These are phyloP conservation scores for Talaromyces rugulosus DNA, from an alignment of 2,329 filamentous ascomycete genomes.

Conservation along the genomic window DNA sequence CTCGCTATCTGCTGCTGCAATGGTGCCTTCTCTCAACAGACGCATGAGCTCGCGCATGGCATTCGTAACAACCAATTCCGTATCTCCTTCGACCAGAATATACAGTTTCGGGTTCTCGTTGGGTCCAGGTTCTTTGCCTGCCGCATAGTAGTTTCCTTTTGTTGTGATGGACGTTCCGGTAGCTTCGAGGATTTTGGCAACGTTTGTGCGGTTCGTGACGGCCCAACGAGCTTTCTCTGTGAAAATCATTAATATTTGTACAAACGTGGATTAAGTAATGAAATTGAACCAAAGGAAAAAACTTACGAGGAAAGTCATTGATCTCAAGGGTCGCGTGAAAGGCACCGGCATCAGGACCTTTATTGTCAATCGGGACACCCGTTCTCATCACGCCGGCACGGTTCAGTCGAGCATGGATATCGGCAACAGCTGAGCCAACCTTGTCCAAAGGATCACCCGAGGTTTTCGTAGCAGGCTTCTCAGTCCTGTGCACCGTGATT, in stretches of 20 bases:
- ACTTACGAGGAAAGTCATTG: slow-evolving; percentile 87
- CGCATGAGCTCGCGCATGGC: slow-evolving; percentile 88
- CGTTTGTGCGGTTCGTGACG: slow-evolving; percentile 96
- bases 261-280: neutral
- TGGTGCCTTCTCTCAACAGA: slow-evolving; percentile 81
- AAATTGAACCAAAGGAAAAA: slow-evolving; percentile 1
- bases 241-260: slow-evolving; percentile 9
- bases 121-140: slow-evolving; percentile 72
- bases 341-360: slow-evolving; percentile 91
- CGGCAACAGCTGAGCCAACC: slow-evolving; percentile 83
- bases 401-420: slow-evolving; percentile 85
- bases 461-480: slow-evolving; percentile 47
- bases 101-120: slow-evolving; percentile 89
- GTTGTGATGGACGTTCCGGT: slow-evolving; percentile 96
- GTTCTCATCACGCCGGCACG: slow-evolving; percentile 84
- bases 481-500: slow-evolving; percentile 69
- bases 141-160: slow-evolving; percentile 84
- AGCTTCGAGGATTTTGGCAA: slow-evolving; percentile 93
- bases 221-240: slow-evolving; percentile 91
- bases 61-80: slow-evolving; percentile 83
- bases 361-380: slow-evolving; percentile 95
- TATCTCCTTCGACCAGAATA: slow-evolving; percentile 95
- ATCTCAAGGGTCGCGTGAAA: slow-evolving; percentile 98
- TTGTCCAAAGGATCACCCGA: slow-evolving; percentile 70
- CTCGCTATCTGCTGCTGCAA: slow-evolving; percentile 84